Conservation (phyloP, 2,329 filamentous ascomycete genomes). For the Tympanopsis confertula region DNA sequence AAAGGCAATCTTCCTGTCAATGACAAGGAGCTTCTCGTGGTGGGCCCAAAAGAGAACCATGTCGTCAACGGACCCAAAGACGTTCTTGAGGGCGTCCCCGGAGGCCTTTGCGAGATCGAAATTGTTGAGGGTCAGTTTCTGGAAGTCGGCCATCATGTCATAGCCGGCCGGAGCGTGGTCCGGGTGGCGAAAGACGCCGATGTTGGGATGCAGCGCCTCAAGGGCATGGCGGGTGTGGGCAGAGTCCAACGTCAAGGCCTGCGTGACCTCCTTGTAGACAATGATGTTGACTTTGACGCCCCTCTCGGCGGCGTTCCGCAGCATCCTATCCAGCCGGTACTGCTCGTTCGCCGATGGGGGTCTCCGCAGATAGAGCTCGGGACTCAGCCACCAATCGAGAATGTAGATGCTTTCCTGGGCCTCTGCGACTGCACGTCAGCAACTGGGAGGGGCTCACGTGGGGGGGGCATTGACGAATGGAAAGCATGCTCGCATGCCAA, state of each 20-base stretch:
- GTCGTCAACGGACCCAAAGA: constrained; percentile 74
- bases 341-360: constrained; percentile 46
- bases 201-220: constrained; percentile 48
- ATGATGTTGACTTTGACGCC: constrained; percentile 55
- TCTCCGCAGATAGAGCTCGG: constrained; percentile 51
- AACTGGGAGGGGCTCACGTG: not conserved
- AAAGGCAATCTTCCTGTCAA: constrained; percentile 71
- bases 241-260: constrained; percentile 49
- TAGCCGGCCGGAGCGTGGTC: constrained; percentile 50
- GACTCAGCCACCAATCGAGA: constrained; percentile 41
- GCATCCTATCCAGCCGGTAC: constrained; percentile 49
- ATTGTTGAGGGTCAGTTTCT: constrained; percentile 30
- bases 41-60: constrained; percentile 86
- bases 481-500: constrained; percentile 14
- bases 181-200: constrained; percentile 54
- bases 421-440: constrained; percentile 23
- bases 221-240: constrained; percentile 50
- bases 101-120: not conserved
- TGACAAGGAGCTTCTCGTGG: constrained; percentile 77
- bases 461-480: not conserved
- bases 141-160: not conserved
- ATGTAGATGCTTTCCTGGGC: constrained; percentile 52
- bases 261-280: constrained; percentile 57
- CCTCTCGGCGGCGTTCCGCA: constrained; percentile 46
- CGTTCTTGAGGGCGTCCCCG: constrained; percentile 19